A percentile compares a stretch with the other conserved stretches of the same genome.
These are phyloP conservation scores for Phaffomyces opuntiae DNA, from an alignment of 805 yeast genomes.

Conservation along the genomic window DNA sequence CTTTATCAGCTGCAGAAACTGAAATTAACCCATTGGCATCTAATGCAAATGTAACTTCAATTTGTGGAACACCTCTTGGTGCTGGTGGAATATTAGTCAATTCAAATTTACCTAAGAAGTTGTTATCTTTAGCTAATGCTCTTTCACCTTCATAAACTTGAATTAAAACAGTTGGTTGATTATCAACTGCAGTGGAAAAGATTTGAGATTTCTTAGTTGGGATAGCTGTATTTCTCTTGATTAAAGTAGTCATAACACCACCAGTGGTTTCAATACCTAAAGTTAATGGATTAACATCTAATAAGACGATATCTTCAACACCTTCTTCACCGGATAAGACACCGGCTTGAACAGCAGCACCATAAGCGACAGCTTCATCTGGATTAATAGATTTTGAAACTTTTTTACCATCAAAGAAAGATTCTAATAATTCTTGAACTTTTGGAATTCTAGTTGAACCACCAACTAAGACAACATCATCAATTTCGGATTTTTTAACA, in stretches of 20 bases:
- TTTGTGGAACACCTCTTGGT: constrained; percentile 88
- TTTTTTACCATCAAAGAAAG: constrained; percentile 89
- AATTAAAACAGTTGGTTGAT: constrained; percentile 91
- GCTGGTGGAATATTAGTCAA: constrained; percentile 85
- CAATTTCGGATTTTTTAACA: constrained; percentile 76
- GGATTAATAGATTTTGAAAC: constrained; percentile 97
- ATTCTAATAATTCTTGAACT: constrained; percentile 88
- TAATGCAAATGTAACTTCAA: constrained; percentile 81
- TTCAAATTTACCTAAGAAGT: constrained; percentile 80
- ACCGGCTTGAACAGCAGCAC: constrained; percentile 99
- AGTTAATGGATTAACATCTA: constrained; percentile 92
- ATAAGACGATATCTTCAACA: constrained; percentile 79
- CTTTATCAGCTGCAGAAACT: constrained; percentile 85
- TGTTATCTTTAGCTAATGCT: constrained; percentile 90
- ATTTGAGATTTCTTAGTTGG: constrained; percentile 95
- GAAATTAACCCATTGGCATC: constrained; percentile 86
- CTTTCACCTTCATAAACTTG: constrained; percentile 97
- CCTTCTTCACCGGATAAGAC: constrained; percentile 94
- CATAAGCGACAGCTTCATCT: constrained; percentile 98
- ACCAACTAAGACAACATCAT: constrained; percentile 96
- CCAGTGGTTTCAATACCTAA: constrained; percentile 96
- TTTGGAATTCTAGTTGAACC: constrained; percentile 99
- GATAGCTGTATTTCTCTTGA: constrained; percentile 90
- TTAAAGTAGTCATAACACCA: constrained; percentile 94
- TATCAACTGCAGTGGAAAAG: constrained; percentile 93